phyloP scores from a whole-genome alignment of 139 green algal species.

The Picochlorum sp. region DNA sequence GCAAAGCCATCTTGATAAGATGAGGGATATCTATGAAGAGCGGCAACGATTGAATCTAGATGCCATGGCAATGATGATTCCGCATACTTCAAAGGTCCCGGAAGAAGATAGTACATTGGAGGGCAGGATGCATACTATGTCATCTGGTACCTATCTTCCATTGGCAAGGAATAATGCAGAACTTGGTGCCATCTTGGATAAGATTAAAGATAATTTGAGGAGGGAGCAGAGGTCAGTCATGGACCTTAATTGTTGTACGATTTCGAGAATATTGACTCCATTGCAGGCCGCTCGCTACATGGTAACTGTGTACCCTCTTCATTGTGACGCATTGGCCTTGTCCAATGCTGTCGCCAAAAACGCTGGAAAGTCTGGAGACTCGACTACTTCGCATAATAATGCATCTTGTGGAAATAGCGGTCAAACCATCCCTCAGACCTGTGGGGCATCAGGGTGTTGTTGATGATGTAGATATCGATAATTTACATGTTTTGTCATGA shows the following conservation, averaged over 20 bases:
- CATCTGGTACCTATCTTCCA: background rate
- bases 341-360: conserved; percentile 5
- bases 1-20: conserved; percentile 20
- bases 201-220: conserved; percentile 26
- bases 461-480: background rate
- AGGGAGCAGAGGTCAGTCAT: conserved; percentile 20
- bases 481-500: background rate
- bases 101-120: conserved; percentile 18
- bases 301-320: conserved; percentile 13
- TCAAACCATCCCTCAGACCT: too few relatives aligned
- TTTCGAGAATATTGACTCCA: conserved; percentile 7
- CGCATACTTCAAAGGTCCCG: conserved; percentile 4
- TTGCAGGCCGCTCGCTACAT: conserved; percentile 21
- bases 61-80: conserved; percentile 28
- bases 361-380: background rate
- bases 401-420: too few relatives aligned
- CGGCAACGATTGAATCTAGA: conserved; percentile 25
- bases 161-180: conserved; percentile 14
- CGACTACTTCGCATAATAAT: too few relatives aligned
- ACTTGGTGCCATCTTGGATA: conserved; percentile 15
- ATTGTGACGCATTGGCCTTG: conserved; percentile 28
- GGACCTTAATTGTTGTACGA: conserved; percentile 23
- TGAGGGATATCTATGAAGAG: conserved; percentile 27
- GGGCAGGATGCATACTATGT: conserved; percentile 10
- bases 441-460: too few relatives aligned